Evolutionary conservation across 257 asterid genomes (phyloP), one percentile per base, ranked within the genome.

Genomic region (Solanum phureja): DNA sequence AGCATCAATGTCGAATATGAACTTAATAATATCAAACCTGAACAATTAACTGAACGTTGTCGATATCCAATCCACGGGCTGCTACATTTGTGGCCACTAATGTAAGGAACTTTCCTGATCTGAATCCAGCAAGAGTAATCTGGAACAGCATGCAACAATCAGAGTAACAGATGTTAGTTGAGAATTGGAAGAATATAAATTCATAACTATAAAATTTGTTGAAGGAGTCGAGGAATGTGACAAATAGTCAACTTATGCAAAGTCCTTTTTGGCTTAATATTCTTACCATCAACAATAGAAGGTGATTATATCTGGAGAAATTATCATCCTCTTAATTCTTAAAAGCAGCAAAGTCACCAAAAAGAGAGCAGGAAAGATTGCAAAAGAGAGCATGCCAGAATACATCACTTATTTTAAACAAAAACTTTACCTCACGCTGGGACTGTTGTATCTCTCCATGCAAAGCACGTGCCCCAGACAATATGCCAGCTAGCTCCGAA

Each of bases 371-470:
- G 62, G 42, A 11, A 19, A 16, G 40, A 9, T 81, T 40, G 35
- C 37, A 13, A 23, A 46, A 24, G 42, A 29, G 42, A 46, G 85
- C 68, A 79, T 3, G 23, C 5, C 60, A 46, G 52, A 81, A 49
- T 81, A 11, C n/a, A 46, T 14, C 40, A 81, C 35, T 9, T 81
- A 29, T 44, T 14, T 46, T 33, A 72, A 27, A 60, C 75, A 86
- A 86, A 33, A 24, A 4, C 0, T 79, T 88, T 89, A 95, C 99
- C 97, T 97, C 99, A 85, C 99, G 99, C 79, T 98, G 96, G 14
- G 96, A 87, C 91, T 97, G 99, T 44, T 97, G 99, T 87, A 97
- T 97, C 90, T 97, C 99, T 14, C 99, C 99, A 89, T 97, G 99
- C 93, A 97, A 91, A 16, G 99, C 98, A 84, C 98, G 96, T 75